A percentile compares a stretch with the other conserved stretches of the same genome.
Conservation (phyloP, 2,329 filamentous ascomycete genomes). For the Colletotrichum godetiae region DNA sequence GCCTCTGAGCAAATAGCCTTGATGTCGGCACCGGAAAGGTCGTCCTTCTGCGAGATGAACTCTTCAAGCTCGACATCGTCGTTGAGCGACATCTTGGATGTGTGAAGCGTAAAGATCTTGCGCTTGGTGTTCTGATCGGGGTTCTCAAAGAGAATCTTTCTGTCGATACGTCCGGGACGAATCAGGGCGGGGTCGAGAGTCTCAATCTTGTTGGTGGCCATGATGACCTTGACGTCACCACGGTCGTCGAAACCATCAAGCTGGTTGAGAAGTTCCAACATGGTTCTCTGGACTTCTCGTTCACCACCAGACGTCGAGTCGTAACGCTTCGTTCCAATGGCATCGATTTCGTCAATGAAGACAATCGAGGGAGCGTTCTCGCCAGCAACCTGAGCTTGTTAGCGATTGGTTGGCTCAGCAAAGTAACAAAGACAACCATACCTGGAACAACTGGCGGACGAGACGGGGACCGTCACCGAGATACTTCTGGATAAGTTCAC, state of each 20-base stretch:
- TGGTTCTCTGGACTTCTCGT: constrained; percentile 96
- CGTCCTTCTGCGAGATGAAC: constrained; percentile 98
- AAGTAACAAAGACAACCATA: constrained; percentile 46
- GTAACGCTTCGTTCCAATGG: constrained; percentile 98
- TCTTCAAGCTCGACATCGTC: constrained; percentile 98
- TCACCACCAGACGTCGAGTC: constrained; percentile 97
- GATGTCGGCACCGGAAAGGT: constrained; percentile 96
- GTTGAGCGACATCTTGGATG: constrained; percentile 97
- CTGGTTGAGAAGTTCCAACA: constrained; percentile 98
- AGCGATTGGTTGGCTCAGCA: not conserved
- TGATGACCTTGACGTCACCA: constrained; percentile 98
- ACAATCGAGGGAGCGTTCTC: constrained; percentile 98
- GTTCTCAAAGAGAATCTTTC: constrained; percentile 87
- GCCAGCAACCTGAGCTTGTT: constrained; percentile 76
- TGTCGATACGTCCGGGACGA: constrained; percentile 95
- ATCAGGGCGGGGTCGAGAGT: constrained; percentile 96
- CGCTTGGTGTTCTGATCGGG: constrained; percentile 86
- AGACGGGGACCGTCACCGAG: constrained; percentile 94
- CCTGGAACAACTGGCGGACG: constrained; percentile 94
- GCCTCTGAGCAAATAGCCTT: constrained; percentile 99
- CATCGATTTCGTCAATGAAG: constrained; percentile 99
- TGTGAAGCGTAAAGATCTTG: constrained; percentile 99
- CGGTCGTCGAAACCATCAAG: constrained; percentile 98
- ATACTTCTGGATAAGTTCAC: constrained; percentile 99
- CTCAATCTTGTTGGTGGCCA: constrained; percentile 99